Conservation (phyloP, 2,329 filamentous ascomycete genomes). For the Fusarium penzigii region DNA sequence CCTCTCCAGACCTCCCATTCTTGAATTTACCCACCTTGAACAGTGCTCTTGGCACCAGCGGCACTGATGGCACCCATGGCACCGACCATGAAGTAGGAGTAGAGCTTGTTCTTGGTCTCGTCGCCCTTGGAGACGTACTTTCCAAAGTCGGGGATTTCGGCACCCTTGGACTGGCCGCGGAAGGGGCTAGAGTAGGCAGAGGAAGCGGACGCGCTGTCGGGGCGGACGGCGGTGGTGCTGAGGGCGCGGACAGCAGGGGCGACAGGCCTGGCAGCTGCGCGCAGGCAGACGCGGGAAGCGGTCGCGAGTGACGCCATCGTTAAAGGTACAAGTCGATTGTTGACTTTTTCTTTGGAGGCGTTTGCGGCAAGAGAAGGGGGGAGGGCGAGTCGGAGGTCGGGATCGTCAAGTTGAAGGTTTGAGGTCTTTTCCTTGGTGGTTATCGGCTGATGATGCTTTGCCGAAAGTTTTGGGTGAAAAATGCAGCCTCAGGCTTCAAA, state of each 20-base stretch:
- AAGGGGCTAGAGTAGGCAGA: slow-evolving; percentile 63
- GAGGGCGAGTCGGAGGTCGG: slow-evolving; percentile 11
- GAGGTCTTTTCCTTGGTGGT: slow-evolving; percentile 50
- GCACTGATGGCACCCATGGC: slow-evolving; percentile 89
- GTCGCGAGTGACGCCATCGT: slow-evolving; percentile 69
- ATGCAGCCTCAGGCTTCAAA: slow-evolving; percentile 46
- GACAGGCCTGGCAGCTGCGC: slow-evolving; percentile 49
- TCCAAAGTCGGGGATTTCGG: slow-evolving; percentile 84
- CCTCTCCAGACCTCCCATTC: neutral
- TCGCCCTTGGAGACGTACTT: slow-evolving; percentile 76
- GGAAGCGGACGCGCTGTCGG: slow-evolving; percentile 48
- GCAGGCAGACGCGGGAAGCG: slow-evolving; percentile 70
- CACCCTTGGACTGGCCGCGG: slow-evolving; percentile 58
- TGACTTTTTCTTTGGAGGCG: slow-evolving; percentile 18
- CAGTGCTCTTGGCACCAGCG: slow-evolving; percentile 94
- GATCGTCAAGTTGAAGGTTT: slow-evolving; percentile 34
- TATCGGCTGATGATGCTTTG: slow-evolving; percentile 42
- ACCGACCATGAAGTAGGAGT: slow-evolving; percentile 98
- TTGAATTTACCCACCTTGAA: slow-evolving; percentile 76
- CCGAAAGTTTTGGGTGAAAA: slow-evolving; percentile 43
- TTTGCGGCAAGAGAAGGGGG: neutral
- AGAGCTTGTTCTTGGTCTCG: slow-evolving; percentile 77
- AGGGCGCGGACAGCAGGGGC: slow-evolving; percentile 52
- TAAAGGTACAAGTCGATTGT: slow-evolving; percentile 26
- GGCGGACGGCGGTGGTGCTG: slow-evolving; percentile 54